Evolutionary conservation across 2,329 filamentous ascomycete species (phyloP), one percentile per base, ranked within the genome.

Genomic region (Biscogniauxia mediterranea): DNA sequence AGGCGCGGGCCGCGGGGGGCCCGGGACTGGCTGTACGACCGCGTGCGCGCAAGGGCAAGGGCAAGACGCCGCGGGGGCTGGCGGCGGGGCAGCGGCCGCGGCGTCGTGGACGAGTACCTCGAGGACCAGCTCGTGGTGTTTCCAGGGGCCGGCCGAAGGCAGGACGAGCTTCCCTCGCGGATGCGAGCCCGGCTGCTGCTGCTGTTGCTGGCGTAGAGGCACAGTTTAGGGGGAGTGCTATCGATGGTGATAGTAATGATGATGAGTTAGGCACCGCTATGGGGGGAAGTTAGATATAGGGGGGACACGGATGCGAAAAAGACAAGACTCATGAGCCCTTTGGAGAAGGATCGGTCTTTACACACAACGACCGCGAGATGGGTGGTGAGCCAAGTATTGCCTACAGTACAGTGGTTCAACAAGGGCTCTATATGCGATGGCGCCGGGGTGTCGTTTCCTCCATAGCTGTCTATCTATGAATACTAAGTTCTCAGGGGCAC

Each of bases 81-180:
- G 70, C 71, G 20, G 68, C 63, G 2, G 75, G 79, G 54, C 0
- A 69, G 70, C 7, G 67, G 74, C 1, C 75, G 78, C 1, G 80
- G 83, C 0, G 76, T 80, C 1, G 81, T 85, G 6, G 86, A 89
- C 64, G 77, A 83, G 65, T 79, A 82, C 68, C 75, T 88, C 15
- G 84, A 88, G 72, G 86, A 88, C 70, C 86, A 89, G 70, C 67
- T 89, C 23, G 75, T 88, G 2, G 76, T 85, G 19, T n/a, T 86
- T 87, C 67, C 85, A 89, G 71, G 82, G 83, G 3, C 74, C 89
- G 9, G 81, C 83, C 1, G 76, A 80, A 13, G 85, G 83, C 0
- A 75, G 70, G 56, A 84, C 84, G 11, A 80, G 76, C 2, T 81
- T 85, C 60, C 77, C 75, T 20, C 66, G 70, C 26, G 59, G 11